Conservation (phyloP, 2,329 filamentous ascomycete species). For the Coniochaeta hoffmannii region DNA sequence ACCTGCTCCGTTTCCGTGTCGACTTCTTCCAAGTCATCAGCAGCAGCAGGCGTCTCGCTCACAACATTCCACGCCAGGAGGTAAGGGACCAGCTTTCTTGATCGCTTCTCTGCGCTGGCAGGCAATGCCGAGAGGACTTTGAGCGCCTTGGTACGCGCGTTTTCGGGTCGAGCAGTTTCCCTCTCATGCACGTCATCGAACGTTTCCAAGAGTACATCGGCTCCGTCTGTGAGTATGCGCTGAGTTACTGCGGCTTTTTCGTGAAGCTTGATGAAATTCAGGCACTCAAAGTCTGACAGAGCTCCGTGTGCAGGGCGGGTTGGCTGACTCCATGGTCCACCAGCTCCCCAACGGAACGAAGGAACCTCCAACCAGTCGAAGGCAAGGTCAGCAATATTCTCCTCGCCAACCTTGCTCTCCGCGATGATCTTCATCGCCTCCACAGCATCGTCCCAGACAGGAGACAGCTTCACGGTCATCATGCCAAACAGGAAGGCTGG, state of each 20-base stretch:
- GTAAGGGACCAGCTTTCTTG: conserved; percentile 75
- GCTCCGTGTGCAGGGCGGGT: conserved; percentile 27
- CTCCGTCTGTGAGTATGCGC: conserved; percentile 42
- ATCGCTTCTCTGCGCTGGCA: conserved; percentile 74
- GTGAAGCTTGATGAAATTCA: conserved; percentile 58
- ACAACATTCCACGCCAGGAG: conserved; percentile 73
- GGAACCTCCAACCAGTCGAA: conserved; percentile 68
- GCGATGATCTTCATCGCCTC: conserved; percentile 69
- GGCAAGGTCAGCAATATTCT: conserved; percentile 60
- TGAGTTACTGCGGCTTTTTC: conserved; percentile 43
- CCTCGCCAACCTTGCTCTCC: conserved; percentile 63
- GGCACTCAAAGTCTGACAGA: conserved; percentile 77
- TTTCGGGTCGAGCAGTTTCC: conserved; percentile 40
- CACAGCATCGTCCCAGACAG: conserved; percentile 80
- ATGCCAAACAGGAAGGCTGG: conserved; percentile 83
- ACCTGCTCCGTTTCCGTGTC: conserved; percentile 34
- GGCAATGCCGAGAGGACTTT: conserved; percentile 70
- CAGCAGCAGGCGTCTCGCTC: conserved; percentile 31
- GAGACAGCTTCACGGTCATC: conserved; percentile 76
- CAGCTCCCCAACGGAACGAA: conserved; percentile 41
- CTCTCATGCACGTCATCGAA: conserved; percentile 59
- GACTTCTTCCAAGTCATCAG: conserved; percentile 23
- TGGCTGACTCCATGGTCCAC: conserved; percentile 28
- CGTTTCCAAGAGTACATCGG: conserved; percentile 49
- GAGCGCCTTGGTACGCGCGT: conserved; percentile 69